These are phyloP conservation scores for Entomortierella parvispora DNA, from an alignment of 192 early-diverging fungal genomes.

Conservation along the genomic window DNA sequence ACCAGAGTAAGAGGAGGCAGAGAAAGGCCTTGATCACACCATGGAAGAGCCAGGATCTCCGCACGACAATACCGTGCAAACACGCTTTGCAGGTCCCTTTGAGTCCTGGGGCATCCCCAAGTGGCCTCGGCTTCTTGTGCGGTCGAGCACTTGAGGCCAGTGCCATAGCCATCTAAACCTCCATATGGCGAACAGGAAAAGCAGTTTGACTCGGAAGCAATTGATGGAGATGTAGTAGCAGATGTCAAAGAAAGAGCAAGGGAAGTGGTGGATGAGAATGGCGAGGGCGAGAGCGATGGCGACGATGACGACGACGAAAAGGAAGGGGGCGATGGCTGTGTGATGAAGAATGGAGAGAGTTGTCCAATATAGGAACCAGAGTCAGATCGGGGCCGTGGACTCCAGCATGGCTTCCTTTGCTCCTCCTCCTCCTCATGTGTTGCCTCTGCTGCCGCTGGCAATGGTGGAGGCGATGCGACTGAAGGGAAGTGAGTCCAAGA, in stretches of 20 bases:
- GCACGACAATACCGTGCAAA: slow-evolving; percentile 87
- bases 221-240: too few relatives aligned
- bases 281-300: slow-evolving; percentile 3
- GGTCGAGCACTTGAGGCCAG: slow-evolving; percentile 69
- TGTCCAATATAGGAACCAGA: slow-evolving; percentile 75
- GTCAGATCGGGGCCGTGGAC: slow-evolving; percentile 49
- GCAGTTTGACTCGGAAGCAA: too few relatives aligned
- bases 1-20: background rate
- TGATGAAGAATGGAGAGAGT: too few relatives aligned
- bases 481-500: slow-evolving; percentile 88
- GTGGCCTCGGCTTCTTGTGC: slow-evolving; percentile 65
- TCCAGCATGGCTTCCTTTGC: too few relatives aligned
- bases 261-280: too few relatives aligned
- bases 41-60: slow-evolving; percentile 83
- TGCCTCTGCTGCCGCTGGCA: slow-evolving; percentile 94
- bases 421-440: too few relatives aligned
- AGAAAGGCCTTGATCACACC: slow-evolving; percentile 82
- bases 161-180: slow-evolving; percentile 72
- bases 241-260: too few relatives aligned
- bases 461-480: too few relatives aligned
- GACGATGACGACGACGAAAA: too few relatives aligned
- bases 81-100: slow-evolving; percentile 71
- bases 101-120: slow-evolving; percentile 76
- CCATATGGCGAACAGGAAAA: too few relatives aligned
- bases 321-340: too few relatives aligned